Percentiles rank a stretch among this genome's conserved stretches.
These are phyloP conservation scores for Sporothrix mexicana DNA, from an alignment of 2,329 filamentous ascomycete species.

Conservation along the genomic window DNA sequence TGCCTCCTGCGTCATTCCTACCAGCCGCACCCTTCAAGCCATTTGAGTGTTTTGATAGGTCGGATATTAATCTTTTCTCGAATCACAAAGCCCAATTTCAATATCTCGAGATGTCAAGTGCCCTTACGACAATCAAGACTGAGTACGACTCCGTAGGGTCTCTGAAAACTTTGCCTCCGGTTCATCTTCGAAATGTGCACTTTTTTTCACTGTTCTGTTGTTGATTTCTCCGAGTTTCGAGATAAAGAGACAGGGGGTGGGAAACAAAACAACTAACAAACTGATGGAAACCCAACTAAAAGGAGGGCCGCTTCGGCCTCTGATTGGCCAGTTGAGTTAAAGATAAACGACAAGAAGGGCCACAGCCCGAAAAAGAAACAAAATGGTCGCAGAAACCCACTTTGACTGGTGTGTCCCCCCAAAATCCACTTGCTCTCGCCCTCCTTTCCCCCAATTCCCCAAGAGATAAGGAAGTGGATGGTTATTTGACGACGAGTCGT, in stretches of 20 bases:
- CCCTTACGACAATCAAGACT: not conserved
- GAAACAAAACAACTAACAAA: slow-evolving; percentile 14
- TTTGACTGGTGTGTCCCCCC: slow-evolving; percentile 1
- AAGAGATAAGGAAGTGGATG: slow-evolving; percentile 39
- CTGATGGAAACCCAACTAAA: too few relatives aligned
- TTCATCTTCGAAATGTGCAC: not conserved
- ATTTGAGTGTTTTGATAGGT: not conserved
- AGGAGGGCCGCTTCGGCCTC: not conserved
- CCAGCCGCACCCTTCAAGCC: not conserved
- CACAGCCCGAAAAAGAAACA: not conserved
- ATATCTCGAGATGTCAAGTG: not conserved
- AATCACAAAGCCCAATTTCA: not conserved
- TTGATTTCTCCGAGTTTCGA: slow-evolving; percentile 11
- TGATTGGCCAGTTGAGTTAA: slow-evolving; percentile 11
- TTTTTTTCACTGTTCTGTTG: not conserved
- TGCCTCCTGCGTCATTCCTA: not conserved
- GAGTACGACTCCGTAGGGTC: not conserved
- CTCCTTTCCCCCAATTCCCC: not conserved
- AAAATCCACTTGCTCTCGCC: slow-evolving; percentile 19
- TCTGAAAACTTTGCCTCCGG: not conserved
- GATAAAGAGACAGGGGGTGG: slow-evolving; percentile 3
- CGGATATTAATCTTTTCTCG: not conserved
- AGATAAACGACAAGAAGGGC: slow-evolving; percentile 23
- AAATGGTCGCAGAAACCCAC: slow-evolving; percentile 13
- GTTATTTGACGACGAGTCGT: slow-evolving; percentile 36